phyloP scores from a whole-genome alignment of 495 filamentous ascomycete genomes.

The Glonium stellatum region DNA sequence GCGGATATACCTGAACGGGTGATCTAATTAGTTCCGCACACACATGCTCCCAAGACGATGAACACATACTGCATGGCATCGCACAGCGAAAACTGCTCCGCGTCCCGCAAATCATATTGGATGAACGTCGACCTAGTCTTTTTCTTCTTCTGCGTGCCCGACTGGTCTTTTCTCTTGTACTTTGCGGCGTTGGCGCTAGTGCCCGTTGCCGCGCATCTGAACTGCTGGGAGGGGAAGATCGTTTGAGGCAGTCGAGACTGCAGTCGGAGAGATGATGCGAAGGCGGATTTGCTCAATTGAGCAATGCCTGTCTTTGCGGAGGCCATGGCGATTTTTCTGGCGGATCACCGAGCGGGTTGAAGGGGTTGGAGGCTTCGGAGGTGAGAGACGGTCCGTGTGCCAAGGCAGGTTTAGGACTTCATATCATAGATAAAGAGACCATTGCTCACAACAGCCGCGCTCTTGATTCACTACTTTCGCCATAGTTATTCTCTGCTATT shows the following conservation, averaged over 20 bases:
- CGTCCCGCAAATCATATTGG: slow-evolving; percentile 52
- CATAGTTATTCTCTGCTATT: no score
- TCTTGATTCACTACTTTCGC: no score
- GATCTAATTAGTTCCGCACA: not conserved
- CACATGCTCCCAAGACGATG: not conserved
- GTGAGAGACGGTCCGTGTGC: not conserved
- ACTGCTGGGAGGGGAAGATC: slow-evolving; percentile 21
- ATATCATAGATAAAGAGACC: no score
- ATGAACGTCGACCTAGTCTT: slow-evolving; percentile 57
- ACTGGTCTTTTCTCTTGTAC: slow-evolving; percentile 29
- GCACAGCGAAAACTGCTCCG: slow-evolving; percentile 68
- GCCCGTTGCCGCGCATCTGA: slow-evolving; percentile 22
- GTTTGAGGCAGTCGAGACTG: slow-evolving; percentile 2
- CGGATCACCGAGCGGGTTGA: not conserved
- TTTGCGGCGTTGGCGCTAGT: slow-evolving; percentile 26
- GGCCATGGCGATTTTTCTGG: slow-evolving; percentile 6
- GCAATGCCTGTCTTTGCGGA: slow-evolving; percentile 1
- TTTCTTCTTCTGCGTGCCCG: slow-evolving; percentile 49
- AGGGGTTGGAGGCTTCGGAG: not conserved
- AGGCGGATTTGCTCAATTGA: not conserved
- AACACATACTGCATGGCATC: slow-evolving; percentile 85
- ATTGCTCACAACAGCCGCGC: no score
- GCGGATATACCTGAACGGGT: slow-evolving; percentile 64
- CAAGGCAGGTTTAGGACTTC: not conserved
- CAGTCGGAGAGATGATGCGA: not conserved